Conservation (phyloP, 345 rosid species). For the Sonneratia caseolaris region DNA sequence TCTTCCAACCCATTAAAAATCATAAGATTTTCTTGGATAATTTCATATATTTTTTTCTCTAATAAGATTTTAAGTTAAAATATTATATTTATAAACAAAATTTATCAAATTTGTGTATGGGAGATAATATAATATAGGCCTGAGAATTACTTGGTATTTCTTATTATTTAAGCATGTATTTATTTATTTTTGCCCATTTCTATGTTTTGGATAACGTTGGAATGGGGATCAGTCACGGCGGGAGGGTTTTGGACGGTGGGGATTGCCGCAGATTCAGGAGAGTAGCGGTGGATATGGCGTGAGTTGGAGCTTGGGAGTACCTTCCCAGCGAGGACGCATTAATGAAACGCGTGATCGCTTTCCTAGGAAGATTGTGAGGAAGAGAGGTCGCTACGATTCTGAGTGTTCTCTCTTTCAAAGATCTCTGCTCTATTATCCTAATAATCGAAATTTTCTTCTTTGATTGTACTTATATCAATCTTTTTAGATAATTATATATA, state of each 20-base stretch:
- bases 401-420: no score
- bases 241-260: not conserved
- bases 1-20: not conserved
- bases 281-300: not conserved
- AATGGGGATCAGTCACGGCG: not conserved
- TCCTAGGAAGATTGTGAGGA: no score
- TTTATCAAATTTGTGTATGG: not conserved
- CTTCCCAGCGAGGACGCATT: not conserved
- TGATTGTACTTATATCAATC: no score
- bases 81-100: not conserved
- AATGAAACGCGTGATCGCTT: not conserved
- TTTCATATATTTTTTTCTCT: not conserved
- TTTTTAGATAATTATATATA: no score
- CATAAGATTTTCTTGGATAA: no score
- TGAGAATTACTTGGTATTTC: no score
- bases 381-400: no score
- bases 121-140: no score
- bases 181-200: not conserved
- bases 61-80: not conserved
- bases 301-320: not conserved
- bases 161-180: not conserved
- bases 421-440: no score
- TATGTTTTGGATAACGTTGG: slow-evolving; percentile 1
- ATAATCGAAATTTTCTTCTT: no score
- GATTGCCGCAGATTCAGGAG: not conserved